phyloP scores from a whole-genome alignment of 129 eudicot species.

The Centella asiatica region DNA sequence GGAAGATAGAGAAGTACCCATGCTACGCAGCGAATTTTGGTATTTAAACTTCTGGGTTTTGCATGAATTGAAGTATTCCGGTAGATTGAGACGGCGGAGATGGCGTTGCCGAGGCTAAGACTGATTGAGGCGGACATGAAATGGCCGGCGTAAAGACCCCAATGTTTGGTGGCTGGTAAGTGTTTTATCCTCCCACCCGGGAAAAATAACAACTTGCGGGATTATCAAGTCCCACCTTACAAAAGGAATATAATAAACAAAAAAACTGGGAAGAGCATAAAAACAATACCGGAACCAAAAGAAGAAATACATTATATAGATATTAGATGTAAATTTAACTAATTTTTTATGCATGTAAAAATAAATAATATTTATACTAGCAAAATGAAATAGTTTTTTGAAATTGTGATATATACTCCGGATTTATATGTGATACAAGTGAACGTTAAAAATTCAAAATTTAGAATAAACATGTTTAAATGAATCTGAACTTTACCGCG shows the following conservation, averaged over 20 bases:
- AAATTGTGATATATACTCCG: too few species aligned
- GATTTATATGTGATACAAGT: too few species aligned
- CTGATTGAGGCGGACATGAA: slow-evolving; percentile 34
- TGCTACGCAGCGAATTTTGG: slow-evolving; percentile 58
- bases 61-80: slow-evolving; percentile 9
- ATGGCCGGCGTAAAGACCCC: slow-evolving; percentile 1
- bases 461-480: too few species aligned
- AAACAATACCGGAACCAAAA: too few species aligned
- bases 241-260: background rate
- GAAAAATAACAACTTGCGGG: background rate
- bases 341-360: too few species aligned
- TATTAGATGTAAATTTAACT: too few species aligned
- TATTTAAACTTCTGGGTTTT: slow-evolving; percentile 21
- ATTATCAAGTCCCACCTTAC: background rate
- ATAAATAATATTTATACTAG: too few species aligned
- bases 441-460: too few species aligned
- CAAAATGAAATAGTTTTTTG: too few species aligned
- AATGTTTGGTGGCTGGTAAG: slow-evolving; percentile 3
- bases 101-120: slow-evolving; percentile 18
- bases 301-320: too few species aligned
- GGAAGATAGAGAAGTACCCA: slow-evolving; percentile 21
- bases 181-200: slow-evolving; percentile 13
- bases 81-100: slow-evolving; percentile 5
- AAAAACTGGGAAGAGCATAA: too few species aligned
- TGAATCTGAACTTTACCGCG: too few species aligned